phyloP scores from a whole-genome alignment of 192 early-diverging fungal genomes.

The Podila epigama region DNA sequence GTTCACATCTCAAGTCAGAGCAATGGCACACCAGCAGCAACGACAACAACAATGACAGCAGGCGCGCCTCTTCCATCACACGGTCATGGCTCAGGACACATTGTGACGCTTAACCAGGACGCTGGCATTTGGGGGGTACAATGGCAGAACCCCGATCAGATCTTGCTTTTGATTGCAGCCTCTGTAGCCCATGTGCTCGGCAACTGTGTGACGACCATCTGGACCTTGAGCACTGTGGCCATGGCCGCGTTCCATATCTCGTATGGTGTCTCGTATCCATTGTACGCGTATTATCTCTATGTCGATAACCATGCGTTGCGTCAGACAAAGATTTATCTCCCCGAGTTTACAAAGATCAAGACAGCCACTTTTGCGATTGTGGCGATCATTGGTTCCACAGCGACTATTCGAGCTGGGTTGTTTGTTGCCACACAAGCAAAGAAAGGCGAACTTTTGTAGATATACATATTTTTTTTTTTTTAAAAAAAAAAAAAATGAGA shows the following conservation, averaged over 20 bases:
- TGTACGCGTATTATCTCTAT: slow-evolving; percentile 52
- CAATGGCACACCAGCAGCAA: slow-evolving; percentile 5
- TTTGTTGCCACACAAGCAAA: slow-evolving; percentile 19
- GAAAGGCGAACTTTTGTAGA: neutral
- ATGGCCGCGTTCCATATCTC: slow-evolving; percentile 45
- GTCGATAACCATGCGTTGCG: slow-evolving; percentile 49
- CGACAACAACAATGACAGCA: neutral
- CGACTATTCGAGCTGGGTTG: slow-evolving; percentile 35
- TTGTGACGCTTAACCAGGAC: slow-evolving; percentile 20
- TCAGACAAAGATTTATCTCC: slow-evolving; percentile 48
- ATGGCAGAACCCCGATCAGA: slow-evolving; percentile 43
- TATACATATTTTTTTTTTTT: neutral
- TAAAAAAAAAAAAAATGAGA: neutral
- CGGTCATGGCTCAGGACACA: slow-evolving; percentile 5
- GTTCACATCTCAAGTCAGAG: too few relatives aligned
- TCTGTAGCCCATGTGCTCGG: slow-evolving; percentile 48
- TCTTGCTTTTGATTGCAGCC: slow-evolving; percentile 38
- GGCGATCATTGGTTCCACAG: slow-evolving; percentile 22
- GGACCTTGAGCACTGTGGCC: slow-evolving; percentile 21
- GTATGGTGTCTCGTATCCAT: slow-evolving; percentile 31
- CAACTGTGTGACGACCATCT: slow-evolving; percentile 53
- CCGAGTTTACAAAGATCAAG: slow-evolving; percentile 42
- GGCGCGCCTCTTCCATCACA: neutral
- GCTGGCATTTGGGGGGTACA: slow-evolving; percentile 32
- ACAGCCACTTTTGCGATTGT: slow-evolving; percentile 6